Evolutionary conservation across 2,329 filamentous ascomycete species (phyloP).

Genomic region (Colletotrichum agaves): DNA sequence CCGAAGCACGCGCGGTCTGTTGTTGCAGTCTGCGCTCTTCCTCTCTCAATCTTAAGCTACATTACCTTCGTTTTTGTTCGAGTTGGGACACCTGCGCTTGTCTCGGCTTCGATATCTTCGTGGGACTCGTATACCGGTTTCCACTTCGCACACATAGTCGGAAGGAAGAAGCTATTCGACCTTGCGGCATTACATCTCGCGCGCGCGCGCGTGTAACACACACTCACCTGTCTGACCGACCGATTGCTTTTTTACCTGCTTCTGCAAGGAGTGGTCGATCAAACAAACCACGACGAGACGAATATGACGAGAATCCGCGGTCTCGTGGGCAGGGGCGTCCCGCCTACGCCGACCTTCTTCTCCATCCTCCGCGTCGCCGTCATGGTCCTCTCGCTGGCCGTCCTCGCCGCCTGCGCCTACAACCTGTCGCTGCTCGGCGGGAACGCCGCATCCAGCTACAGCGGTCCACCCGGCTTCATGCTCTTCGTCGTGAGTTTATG

Average conservation of each 20-base stretch:
- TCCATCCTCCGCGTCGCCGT: constrained; percentile 51
- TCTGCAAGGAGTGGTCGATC: too few relatives aligned
- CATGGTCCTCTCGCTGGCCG: constrained; percentile 51
- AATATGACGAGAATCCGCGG: constrained; percentile 39
- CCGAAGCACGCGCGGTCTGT: not conserved
- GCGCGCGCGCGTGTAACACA: too few relatives aligned
- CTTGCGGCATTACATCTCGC: not conserved
- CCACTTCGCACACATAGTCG: too few relatives aligned
- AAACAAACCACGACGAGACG: not conserved
- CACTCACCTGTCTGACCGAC: too few relatives aligned
- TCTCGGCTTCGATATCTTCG: too few relatives aligned
- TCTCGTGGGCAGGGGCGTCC: constrained; percentile 51
- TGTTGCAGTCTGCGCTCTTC: not conserved
- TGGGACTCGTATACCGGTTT: not conserved
- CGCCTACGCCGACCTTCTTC: constrained; percentile 50
- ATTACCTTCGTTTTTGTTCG: not conserved
- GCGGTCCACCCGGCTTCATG: constrained; percentile 54
- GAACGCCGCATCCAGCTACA: constrained; percentile 42
- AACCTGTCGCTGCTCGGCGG: constrained; percentile 49
- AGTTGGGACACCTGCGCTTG: not conserved
- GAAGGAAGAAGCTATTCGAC: too few relatives aligned
- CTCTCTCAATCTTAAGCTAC: not conserved
- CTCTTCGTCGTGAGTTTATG: constrained; percentile 60
- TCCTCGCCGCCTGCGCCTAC: constrained; percentile 54
- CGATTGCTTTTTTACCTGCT: too few relatives aligned